Evolutionary conservation across 306 rosid species (phyloP).

Genomic region (Pachyrhizus erosus): DNA sequence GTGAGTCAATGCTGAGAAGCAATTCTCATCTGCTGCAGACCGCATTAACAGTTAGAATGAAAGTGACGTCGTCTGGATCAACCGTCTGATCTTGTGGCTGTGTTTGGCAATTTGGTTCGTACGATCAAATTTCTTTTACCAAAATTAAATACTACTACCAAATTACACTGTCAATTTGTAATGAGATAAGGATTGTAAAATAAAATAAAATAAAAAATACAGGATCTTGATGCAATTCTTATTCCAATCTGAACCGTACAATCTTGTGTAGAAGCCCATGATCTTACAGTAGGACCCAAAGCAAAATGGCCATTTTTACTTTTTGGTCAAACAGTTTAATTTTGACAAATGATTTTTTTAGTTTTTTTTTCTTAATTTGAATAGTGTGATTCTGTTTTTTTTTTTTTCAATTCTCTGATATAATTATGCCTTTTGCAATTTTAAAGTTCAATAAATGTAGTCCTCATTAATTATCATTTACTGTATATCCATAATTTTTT

Average conservation of each 20-base stretch:
- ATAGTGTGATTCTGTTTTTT: not conserved
- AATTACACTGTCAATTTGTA: not conserved
- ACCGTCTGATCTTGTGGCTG: not conserved
- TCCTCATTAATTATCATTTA: not conserved
- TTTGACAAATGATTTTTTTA: not conserved
- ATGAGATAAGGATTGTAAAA: not conserved
- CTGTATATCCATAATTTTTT: too few relatives aligned
- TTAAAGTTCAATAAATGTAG: not conserved
- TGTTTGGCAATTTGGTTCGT: not conserved
- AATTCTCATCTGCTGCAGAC: not conserved
- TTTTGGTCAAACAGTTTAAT: not conserved
- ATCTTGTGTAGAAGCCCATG: not conserved
- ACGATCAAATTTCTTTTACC: not conserved
- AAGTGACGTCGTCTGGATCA: slow-evolving; percentile 11
- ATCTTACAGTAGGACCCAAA: not conserved
- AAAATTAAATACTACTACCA: not conserved
- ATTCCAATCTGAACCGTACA: not conserved
- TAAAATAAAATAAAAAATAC: not conserved
- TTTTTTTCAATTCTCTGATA: not conserved
- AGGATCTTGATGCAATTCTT: not conserved
- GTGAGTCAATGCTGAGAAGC: slow-evolving; percentile 10
- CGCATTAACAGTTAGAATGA: slow-evolving; percentile 3
- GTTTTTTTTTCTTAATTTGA: not conserved
- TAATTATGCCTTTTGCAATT: not conserved
- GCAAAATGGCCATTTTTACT: not conserved